These are phyloP conservation scores for Hypoxylon sp. DNA, from an alignment of 2,329 filamentous ascomycete species.

Conservation along the genomic window DNA sequence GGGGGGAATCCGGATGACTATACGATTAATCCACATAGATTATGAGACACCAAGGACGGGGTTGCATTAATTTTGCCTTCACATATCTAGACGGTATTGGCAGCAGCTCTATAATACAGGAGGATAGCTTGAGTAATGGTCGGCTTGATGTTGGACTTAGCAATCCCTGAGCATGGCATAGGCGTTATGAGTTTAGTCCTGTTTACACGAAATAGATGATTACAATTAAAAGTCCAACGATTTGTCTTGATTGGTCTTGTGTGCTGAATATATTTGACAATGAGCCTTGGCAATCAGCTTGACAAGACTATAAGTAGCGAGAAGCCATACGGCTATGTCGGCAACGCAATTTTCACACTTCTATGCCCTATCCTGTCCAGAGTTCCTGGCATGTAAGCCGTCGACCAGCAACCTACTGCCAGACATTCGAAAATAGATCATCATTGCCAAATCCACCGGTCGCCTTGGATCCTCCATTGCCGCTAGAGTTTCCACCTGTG, in stretches of 20 bases:
- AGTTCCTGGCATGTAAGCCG: background rate
- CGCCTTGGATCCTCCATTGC: conserved; percentile 66
- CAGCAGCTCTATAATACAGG: conserved; percentile 14
- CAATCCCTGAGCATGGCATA: conserved; percentile 53
- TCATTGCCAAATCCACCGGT: conserved; percentile 77
- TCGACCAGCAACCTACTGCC: conserved; percentile 71
- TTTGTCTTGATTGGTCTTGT: conserved; percentile 22
- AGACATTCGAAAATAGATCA: conserved; percentile 96
- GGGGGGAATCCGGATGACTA: background rate
- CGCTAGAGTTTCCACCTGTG: conserved; percentile 62
- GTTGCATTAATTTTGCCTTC: conserved; percentile 6
- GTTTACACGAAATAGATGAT: conserved; percentile 30
- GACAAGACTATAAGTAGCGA: conserved; percentile 6
- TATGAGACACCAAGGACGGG: background rate
- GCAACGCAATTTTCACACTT: conserved; percentile 15
- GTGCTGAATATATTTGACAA: conserved; percentile 28
- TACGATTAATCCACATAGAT: background rate
- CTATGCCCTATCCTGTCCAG: conserved; percentile 6
- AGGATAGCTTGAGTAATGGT: conserved; percentile 13
- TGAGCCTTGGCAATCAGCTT: conserved; percentile 22
- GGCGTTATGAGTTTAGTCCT: conserved; percentile 52
- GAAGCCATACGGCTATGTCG: conserved; percentile 8
- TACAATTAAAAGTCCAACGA: conserved; percentile 16
- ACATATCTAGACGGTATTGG: conserved; percentile 17
- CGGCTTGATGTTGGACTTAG: conserved; percentile 22